phyloP scores from a whole-genome alignment of 305 asterid species.

The Rubia tinctorum region DNA sequence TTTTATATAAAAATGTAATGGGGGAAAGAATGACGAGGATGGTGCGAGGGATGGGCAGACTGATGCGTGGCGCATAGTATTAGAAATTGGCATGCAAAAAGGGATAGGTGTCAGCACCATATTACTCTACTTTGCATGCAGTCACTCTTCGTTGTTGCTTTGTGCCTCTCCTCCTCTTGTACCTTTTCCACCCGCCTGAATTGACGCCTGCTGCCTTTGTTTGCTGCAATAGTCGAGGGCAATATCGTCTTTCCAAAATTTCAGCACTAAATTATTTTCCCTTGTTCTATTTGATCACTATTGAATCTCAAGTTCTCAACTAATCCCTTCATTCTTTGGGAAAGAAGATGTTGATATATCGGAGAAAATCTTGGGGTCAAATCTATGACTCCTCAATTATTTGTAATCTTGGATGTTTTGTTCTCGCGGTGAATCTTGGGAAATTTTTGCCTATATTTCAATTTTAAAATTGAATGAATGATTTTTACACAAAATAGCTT shows the following conservation, averaged over 20 bases:
- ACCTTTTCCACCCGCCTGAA: too few species aligned
- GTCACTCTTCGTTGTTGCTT: background rate
- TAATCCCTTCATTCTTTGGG: background rate
- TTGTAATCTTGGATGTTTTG: too few species aligned
- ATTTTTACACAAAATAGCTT: too few species aligned
- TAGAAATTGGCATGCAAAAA: conserved; percentile 59
- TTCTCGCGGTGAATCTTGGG: too few species aligned
- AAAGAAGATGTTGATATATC: background rate
- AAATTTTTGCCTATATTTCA: too few species aligned
- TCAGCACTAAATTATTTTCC: background rate
- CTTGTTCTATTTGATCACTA: background rate
- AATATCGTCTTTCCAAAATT: background rate
- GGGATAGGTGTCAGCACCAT: conserved; percentile 65
- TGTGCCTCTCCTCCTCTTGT: too few species aligned
- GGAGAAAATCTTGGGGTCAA: conserved; percentile 15
- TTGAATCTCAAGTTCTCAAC: conserved; percentile 1
- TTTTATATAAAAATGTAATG: background rate
- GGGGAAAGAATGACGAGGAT: conserved; percentile 43
- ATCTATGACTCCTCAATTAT: background rate
- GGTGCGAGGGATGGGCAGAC: conserved; percentile 59
- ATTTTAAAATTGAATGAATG: too few species aligned
- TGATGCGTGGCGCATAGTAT: conserved; percentile 80
- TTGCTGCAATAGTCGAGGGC: background rate
- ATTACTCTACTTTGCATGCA: conserved; percentile 46
- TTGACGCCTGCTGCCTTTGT: background rate